Base-by-base conservation (phyloP, 352 stramenopile species). In the Globisporangium megalacanthum region DNA sequence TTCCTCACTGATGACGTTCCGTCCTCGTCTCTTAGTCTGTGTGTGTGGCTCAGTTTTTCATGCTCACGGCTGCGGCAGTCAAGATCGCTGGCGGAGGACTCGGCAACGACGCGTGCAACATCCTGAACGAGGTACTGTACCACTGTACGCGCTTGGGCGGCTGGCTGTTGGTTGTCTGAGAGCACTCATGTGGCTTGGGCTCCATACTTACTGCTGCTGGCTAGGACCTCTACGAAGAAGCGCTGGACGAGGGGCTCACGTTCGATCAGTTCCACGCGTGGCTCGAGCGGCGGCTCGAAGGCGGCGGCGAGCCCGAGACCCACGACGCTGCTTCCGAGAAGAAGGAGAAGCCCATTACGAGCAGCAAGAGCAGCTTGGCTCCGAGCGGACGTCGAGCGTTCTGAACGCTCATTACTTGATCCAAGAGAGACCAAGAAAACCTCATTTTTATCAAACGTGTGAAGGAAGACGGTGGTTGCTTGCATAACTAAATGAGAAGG, bases 31-130 rank as follows among this genome's bases (percentile, higher is more conserved):
- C 61, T 75, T 61, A 72, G 25, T 52, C 33, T 48, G 56, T 31
- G 25, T 29, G 37, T 48, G 56, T 31, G 37, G 19, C 39, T 51
- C 65, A 86, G 73, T 83, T 86, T 65, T 83, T 86, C 58, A 64
- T 83, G 62, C 58, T 86, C 33, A 86, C 75, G 3, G 75, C 75
- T 0, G 71, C 75, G 9, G 75, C 75, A 4, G 66, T 86, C 44
- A 86, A 86, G 58, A 79, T 81, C 56, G 61, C 68, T 3, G 75
- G 75, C 29, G 75, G 62, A 1, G 75, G 75, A 1, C 60, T 86
- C 6, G 60, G 73, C 44, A 83, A 83, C 60, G 73, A 82, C 52
- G 54, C 66, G 46, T 86, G 75, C 71, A 86, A 86, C 65, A 86
- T 86, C 49, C 58, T 64, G 48, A 86, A 86, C 61, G 75, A 75